Evolutionary conservation across 1,139 yeast genomes (phyloP), one percentile per base, ranked within the genome.

Genomic region (Protomyces inundatus): DNA sequence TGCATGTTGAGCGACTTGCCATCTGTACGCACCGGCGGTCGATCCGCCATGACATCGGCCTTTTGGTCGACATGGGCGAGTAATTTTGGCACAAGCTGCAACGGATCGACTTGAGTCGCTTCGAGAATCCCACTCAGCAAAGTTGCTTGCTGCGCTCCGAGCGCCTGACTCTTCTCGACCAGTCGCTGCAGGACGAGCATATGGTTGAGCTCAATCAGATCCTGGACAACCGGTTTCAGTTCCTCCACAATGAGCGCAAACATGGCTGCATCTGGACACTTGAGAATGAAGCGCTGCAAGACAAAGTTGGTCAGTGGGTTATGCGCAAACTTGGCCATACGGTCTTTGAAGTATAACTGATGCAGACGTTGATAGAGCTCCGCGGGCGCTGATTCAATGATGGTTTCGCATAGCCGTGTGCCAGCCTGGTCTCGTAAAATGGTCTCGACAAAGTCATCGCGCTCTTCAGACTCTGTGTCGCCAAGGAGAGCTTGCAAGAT

Each of bases 371-470:
- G 88, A 54, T 87, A 82, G 71, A 84, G 84, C 69, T 84, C 86
- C 66, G 82, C 76, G 69, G 95, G 84, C 58, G 87, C 87, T 42
- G 65, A 83, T 58, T 82, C 83, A 62, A 91, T 79, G 32, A 85
- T 81, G 23, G 86, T 81, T 74, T 91, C 91, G 52, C 91, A 78
- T 77, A 91, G 90, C 75, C 90, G 97, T 0, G 96, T 87, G 0
- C 98, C 98, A 14, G 90, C 90, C 0, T 96, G 80, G 72, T 91
- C 97, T 5, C 95, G 85, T 60, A 91, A 77, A 65, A 91, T 79
- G 72, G 88, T 88, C 73, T 90, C 97, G 50, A 90, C 86, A 73
- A 87, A 90, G 0, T 93, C 83, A 68, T 84, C 90, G 73, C 90
- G 96, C 65, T 84, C 82, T 0, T 83, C 69, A 54, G 51, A 6